A percentile compares a stretch with the other conserved stretches of the same genome.
These are phyloP conservation scores for Musa schizocarpa DNA, from an alignment of 176 grass and related monocot genomes.

Conservation along the genomic window DNA sequence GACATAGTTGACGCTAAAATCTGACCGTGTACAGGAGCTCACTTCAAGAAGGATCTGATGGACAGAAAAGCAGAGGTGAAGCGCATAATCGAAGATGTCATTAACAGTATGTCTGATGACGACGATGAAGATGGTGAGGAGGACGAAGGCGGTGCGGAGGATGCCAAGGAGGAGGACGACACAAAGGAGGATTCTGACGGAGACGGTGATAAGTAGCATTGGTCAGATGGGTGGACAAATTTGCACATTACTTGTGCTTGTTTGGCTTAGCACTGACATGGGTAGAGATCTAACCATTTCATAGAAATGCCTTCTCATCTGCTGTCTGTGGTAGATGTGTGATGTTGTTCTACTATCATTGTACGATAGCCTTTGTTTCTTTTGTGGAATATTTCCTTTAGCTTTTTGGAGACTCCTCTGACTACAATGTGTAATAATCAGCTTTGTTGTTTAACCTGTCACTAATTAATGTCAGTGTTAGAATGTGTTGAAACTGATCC, in stretches of 20 bases:
- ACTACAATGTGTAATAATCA: slow-evolving; percentile 40
- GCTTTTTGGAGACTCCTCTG: slow-evolving; percentile 34
- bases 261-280: no score
- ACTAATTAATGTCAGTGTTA: no score
- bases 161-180: slow-evolving; percentile 4
- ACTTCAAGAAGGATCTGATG: slow-evolving; percentile 86
- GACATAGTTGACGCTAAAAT: background rate
- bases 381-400: slow-evolving; percentile 24
- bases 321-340: background rate
- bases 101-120: slow-evolving; percentile 76
- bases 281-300: slow-evolving; percentile 13
- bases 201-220: slow-evolving; percentile 27
- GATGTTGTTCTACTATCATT: slow-evolving; percentile 14
- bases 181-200: slow-evolving; percentile 27
- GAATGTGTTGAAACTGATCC: no score
- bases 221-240: no score
- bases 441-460: background rate
- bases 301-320: background rate
- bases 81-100: slow-evolving; percentile 75
- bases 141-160: slow-evolving; percentile 28
- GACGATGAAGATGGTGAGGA: slow-evolving; percentile 53
- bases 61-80: slow-evolving; percentile 89
- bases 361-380: slow-evolving; percentile 43
- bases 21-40: slow-evolving; percentile 36
- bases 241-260: no score